phyloP scores from a whole-genome alignment of 768 basidiomycete species.

The Lentinula detonsa region DNA sequence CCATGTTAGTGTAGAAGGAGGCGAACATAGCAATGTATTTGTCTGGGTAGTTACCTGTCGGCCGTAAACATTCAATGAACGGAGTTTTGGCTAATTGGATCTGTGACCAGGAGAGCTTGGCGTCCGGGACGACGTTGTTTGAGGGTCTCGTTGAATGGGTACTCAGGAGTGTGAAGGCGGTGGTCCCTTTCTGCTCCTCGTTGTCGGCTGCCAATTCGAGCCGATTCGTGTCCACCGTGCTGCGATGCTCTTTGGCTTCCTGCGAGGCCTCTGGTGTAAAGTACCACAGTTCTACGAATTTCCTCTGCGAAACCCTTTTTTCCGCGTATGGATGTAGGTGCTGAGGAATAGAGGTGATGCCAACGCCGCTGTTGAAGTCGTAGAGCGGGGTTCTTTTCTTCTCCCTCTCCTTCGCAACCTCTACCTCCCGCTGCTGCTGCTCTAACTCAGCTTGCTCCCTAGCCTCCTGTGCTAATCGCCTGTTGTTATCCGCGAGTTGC shows the following conservation, averaged over 20 bases:
- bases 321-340: too few species aligned
- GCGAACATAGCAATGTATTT: too few species aligned
- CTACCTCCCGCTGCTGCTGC: conserved; percentile 11
- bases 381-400: conserved; percentile 3
- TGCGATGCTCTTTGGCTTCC: background rate
- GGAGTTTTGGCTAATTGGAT: background rate
- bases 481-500: conserved; percentile 15
- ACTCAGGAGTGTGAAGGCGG: background rate
- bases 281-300: too few species aligned
- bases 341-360: too few species aligned
- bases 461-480: conserved; percentile 15
- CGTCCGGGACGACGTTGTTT: background rate
- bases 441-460: conserved; percentile 6
- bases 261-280: too few species aligned
- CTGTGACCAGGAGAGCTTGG: conserved; percentile 1
- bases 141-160: background rate
- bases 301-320: too few species aligned
- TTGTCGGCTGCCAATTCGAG: background rate
- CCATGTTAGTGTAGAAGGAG: too few species aligned
- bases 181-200: background rate
- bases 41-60: too few species aligned
- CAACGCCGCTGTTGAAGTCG: too few species aligned
- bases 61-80: background rate
- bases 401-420: conserved; percentile 12
- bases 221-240: background rate